phyloP scores from a whole-genome alignment of 2,329 filamentous ascomycete genomes.

The Byssochlamys sp. region DNA sequence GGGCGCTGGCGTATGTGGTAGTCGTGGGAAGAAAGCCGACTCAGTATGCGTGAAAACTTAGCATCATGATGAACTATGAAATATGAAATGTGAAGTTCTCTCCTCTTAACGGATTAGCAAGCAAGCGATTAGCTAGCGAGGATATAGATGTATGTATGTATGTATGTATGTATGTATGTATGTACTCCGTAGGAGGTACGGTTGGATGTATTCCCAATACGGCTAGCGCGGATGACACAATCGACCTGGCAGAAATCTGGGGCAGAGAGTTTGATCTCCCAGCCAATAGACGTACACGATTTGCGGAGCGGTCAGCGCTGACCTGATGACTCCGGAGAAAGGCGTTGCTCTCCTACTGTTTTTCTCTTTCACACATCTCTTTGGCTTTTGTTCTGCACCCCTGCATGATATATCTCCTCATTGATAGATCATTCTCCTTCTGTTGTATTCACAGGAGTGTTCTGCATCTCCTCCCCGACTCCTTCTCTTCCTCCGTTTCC shows the following conservation, averaged over 20 bases:
- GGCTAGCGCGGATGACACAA: conserved; percentile 15
- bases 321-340: conserved; percentile 2
- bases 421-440: background rate
- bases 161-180: too few species aligned
- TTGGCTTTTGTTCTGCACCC: background rate
- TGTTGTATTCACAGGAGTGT: background rate
- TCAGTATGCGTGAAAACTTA: too few species aligned
- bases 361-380: background rate
- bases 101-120: too few species aligned
- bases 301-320: conserved; percentile 3
- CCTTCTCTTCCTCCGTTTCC: background rate
- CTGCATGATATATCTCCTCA: background rate
- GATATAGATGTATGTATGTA: too few species aligned
- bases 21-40: too few species aligned
- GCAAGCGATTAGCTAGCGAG: too few species aligned
- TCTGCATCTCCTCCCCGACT: conserved; percentile 4
- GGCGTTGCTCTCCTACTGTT: background rate
- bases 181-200: too few species aligned
- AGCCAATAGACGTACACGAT: conserved; percentile 11
- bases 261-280: background rate
- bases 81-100: too few species aligned
- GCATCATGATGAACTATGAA: too few species aligned
- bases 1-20: too few species aligned
- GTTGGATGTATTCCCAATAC: background rate
- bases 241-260: conserved; percentile 3